phyloP scores from a whole-genome alignment of 2,329 filamentous ascomycete species.

The Hortaea sp. region DNA sequence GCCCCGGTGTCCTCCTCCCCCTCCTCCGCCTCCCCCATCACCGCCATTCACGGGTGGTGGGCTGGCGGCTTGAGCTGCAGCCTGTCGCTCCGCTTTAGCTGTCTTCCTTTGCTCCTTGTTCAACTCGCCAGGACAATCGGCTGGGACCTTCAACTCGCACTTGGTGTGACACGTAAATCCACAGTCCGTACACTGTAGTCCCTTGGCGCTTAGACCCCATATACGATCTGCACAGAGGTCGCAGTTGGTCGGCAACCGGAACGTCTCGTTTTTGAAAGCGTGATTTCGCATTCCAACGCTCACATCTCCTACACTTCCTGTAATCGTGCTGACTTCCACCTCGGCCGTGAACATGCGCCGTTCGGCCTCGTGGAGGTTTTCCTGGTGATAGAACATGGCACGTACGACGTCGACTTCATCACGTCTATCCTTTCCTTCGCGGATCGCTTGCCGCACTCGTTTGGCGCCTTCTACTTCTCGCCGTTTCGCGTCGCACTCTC shows the following conservation, averaged over 20 bases:
- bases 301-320: constrained; percentile 81
- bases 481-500: constrained; percentile 76
- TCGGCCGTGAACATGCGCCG: constrained; percentile 78
- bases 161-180: constrained; percentile 98
- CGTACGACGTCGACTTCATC: constrained; percentile 80
- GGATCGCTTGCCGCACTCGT: constrained; percentile 61
- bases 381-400: constrained; percentile 74
- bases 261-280: constrained; percentile 97
- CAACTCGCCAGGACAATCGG: constrained; percentile 88
- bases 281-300: constrained; percentile 89
- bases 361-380: constrained; percentile 74
- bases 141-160: constrained; percentile 97
- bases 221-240: constrained; percentile 93
- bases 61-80: constrained; percentile 52
- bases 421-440: constrained; percentile 75
- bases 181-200: constrained; percentile 90
- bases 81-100: constrained; percentile 76
- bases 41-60: constrained; percentile 16
- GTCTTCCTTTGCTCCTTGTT: constrained; percentile 94
- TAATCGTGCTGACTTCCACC: constrained; percentile 87
- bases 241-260: constrained; percentile 98
- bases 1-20: constrained; percentile 48
- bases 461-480: constrained; percentile 75
- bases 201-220: constrained; percentile 94
- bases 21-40: constrained; percentile 24